Evolutionary conservation across 179 eudicot species (phyloP), one percentile per base, ranked within the genome.

Genomic region (Patellifolia procumbens): DNA sequence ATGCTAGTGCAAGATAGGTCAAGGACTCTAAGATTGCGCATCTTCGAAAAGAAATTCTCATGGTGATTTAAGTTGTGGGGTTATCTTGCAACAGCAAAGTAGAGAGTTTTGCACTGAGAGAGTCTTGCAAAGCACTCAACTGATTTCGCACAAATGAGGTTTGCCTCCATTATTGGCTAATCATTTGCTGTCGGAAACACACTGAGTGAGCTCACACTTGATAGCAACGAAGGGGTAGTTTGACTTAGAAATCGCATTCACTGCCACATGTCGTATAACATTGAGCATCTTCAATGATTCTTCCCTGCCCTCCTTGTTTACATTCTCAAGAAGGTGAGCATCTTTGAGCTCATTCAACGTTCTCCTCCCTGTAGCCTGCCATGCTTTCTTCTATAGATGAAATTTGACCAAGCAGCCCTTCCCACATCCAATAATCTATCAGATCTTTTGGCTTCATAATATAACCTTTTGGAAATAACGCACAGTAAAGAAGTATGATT

Each of bases 371-470:
- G n/a, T 58, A 64, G 63, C 64, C 81, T 80, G n/a, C n/a, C 39
- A 55, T 53, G 62, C 77, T 76, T 34, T 63, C 76, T 51, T 74
- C 82, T 34, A 84, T 53, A 5, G 86, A 70, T 20, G 65, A 72
- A 24, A 84, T 76, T 26, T 64, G 76, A 59, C 83, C 86, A 6
- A 85, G 76, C 60, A 85, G 70, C 51, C 84, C 89, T 79, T 88
- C 91, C 52, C 83, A 83, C 77, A 88, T 76, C 87, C 86, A 88
- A 22, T 80, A 84, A 71, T 79, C 86, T 39, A 85, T 82, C 49
- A 88, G 39, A 62, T 82, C 82, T 61, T 63, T 84, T 15, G 73
- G 43, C 16, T 74, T 76, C 78, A 88, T 84, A 22, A 71, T 28
- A 75, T 79, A 76, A 68, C 78, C 85, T 74, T 82, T 80, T 10